These are phyloP conservation scores for Hypoxylon sp. DNA, from an alignment of 2,329 filamentous ascomycete species.

Conservation along the genomic window DNA sequence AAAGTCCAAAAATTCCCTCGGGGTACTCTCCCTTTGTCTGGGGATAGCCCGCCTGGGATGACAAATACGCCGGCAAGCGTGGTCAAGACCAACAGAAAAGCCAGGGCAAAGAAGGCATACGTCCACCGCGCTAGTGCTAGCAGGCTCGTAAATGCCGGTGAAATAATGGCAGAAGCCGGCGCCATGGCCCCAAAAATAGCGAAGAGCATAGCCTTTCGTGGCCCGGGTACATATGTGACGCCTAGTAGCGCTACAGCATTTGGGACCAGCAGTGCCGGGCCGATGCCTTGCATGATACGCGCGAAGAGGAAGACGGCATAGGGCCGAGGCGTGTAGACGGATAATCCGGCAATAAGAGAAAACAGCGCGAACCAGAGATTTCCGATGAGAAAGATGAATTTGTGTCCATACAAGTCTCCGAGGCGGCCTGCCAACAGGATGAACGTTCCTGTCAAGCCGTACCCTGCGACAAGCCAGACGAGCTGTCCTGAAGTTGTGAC, in stretches of 20 bases:
- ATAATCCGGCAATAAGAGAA: constrained; percentile 60
- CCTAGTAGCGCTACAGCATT: constrained; percentile 68
- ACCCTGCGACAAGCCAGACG: constrained; percentile 63
- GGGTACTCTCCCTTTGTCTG: constrained; percentile 23
- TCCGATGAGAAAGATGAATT: constrained; percentile 62
- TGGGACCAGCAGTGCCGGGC: constrained; percentile 66
- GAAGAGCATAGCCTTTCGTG: constrained; percentile 53
- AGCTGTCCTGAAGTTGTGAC: constrained; percentile 57
- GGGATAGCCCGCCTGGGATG: constrained; percentile 44
- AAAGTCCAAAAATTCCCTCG: constrained; percentile 39
- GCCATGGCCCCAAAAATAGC: constrained; percentile 54
- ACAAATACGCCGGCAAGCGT: constrained; percentile 46
- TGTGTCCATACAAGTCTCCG: constrained; percentile 65
- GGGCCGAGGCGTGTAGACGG: constrained; percentile 53
- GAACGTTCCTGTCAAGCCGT: constrained; percentile 63
- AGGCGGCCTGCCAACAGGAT: constrained; percentile 63
- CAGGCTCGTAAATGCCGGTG: constrained; percentile 49
- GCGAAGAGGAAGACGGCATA: constrained; percentile 57
- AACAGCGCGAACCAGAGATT: constrained; percentile 64
- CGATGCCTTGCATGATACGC: constrained; percentile 63
- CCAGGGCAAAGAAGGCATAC: constrained; percentile 51
- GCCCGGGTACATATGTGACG: constrained; percentile 58
- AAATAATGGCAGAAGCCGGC: constrained; percentile 51
- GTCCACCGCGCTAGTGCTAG: constrained; percentile 50
- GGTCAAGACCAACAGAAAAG: constrained; percentile 46